Base-by-base conservation (phyloP, 495 filamentous ascomycete genomes). In the Bryoglossum gracile region DNA sequence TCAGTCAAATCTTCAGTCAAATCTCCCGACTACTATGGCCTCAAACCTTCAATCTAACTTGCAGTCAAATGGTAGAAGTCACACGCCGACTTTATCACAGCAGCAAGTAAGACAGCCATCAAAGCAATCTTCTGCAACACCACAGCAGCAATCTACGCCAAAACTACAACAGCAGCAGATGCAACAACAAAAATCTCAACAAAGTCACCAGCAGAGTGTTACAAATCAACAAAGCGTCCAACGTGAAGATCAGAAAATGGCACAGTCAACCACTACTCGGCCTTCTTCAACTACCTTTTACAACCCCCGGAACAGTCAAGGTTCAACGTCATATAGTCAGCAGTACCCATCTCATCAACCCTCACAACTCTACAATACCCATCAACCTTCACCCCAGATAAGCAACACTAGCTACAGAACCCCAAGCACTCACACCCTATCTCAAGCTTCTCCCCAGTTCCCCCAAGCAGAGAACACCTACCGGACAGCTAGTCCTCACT, bases 401-500 rank as follows among this genome's bases (percentile, higher is more conserved):
- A 60, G 50, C 46, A 56, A 50, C 23, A 56, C 40, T 23, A 59
- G 43, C 47, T 55, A 54, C 42, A 38, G 50, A 48, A 41, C 55
- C 11, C 18, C 33, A 3, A 54, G 34, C 24, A 35, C 48, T 1
- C 48, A 56, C 41, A 52, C 55, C 22, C 36, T 46, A n/a, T 38
- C 49, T 13, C 61, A 60, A 43, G 40, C 51, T 34, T 55, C 50
- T 8, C 61, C 55, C 14, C 55, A 58, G 40, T 57, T 59, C 22
- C 44, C 55, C 22, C 50, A 55, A 23, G 32, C 46, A 51, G 63
- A 54, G 57, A 68, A 48, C 51, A 57, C 41, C 52, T 68, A 55
- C 58, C 62, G 46, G 56, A 63, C 53, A 28, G 37, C 52, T 22
- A 52, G 46, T 54, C 42, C 62, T 58, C 50, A 63, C 39, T 37